A percentile compares a stretch with the other conserved stretches of the same genome.
These are phyloP conservation scores for Neurospora sp. DNA, from an alignment of 495 filamentous ascomycete species.

Conservation along the genomic window DNA sequence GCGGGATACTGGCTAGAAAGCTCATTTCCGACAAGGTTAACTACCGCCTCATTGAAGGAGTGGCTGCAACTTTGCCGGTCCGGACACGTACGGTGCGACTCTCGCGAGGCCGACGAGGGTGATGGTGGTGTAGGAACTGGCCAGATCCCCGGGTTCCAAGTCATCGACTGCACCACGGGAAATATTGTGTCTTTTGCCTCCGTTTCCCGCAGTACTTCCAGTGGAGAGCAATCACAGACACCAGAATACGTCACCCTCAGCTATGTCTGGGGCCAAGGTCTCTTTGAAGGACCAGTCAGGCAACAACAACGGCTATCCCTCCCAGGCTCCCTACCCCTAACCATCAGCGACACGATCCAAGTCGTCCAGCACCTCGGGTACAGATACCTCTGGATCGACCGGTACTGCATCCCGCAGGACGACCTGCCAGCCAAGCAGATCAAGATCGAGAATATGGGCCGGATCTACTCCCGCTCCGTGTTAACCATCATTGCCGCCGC, in stretches of 20 bases:
- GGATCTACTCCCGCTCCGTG: constrained; percentile 12
- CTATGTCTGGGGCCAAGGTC: background rate
- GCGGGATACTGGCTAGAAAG: background rate
- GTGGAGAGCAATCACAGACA: background rate
- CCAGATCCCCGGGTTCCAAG: background rate
- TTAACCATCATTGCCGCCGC: constrained; percentile 22
- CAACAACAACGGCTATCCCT: background rate
- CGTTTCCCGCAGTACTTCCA: background rate
- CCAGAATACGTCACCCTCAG: background rate
- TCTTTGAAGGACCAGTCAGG: background rate
- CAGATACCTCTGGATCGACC: constrained; percentile 14
- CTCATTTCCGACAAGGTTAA: background rate
- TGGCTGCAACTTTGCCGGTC: background rate
- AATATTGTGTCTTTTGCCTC: background rate
- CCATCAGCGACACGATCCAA: background rate
- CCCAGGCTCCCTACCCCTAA: background rate
- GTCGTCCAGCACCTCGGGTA: background rate
- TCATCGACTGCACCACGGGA: constrained; percentile 1
- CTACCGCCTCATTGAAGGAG: background rate
- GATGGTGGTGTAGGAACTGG: background rate
- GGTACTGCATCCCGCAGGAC: constrained; percentile 16
- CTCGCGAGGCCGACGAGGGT: background rate
- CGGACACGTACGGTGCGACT: background rate
- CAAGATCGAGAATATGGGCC: constrained; percentile 20
- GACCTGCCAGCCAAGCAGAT: constrained; percentile 9